phyloP scores from a whole-genome alignment of 495 filamentous ascomycete species.

The Hypoxylon cercidicola region DNA sequence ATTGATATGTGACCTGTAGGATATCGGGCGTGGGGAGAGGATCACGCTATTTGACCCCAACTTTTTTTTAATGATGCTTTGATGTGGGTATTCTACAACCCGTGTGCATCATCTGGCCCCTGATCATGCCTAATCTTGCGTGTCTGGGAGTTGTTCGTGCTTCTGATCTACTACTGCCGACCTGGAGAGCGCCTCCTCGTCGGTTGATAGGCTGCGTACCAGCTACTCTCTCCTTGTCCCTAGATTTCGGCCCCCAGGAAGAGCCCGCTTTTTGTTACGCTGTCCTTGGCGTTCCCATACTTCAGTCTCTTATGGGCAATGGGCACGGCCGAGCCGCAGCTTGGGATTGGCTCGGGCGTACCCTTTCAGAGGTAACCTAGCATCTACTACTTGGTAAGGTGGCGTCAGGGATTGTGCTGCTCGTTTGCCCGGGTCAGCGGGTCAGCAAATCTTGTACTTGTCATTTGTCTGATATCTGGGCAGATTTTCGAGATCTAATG shows the following conservation, averaged over 20 bases:
- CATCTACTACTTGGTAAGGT: conserved; percentile 14
- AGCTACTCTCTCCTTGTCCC: background rate
- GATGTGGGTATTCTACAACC: background rate
- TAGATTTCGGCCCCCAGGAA: background rate
- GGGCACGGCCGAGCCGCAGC: background rate
- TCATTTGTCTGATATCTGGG: conserved; percentile 35
- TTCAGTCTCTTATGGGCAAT: conserved; percentile 14
- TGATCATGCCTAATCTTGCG: conserved; percentile 30
- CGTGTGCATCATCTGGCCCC: conserved; percentile 26
- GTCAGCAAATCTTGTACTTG: conserved; percentile 21
- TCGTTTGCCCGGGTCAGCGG: conserved; percentile 27
- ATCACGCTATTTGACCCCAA: conserved; percentile 14
- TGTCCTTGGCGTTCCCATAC: conserved; percentile 26
- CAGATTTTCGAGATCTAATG: conserved; percentile 38
- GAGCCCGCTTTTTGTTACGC: background rate
- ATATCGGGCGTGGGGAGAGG: conserved; percentile 24
- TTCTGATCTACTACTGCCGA: background rate
- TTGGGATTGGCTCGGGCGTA: conserved; percentile 28
- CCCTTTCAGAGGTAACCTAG: conserved; percentile 3
- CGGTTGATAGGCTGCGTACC: background rate
- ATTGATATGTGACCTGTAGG: conserved; percentile 38
- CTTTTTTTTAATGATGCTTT: conserved; percentile 10
- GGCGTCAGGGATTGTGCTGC: conserved; percentile 9
- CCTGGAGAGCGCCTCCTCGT: background rate
- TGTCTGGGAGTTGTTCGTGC: background rate